Evolutionary conservation across 805 yeast species (phyloP), one percentile per base, ranked within the genome.

Genomic region (Ogataea paraovalis): DNA sequence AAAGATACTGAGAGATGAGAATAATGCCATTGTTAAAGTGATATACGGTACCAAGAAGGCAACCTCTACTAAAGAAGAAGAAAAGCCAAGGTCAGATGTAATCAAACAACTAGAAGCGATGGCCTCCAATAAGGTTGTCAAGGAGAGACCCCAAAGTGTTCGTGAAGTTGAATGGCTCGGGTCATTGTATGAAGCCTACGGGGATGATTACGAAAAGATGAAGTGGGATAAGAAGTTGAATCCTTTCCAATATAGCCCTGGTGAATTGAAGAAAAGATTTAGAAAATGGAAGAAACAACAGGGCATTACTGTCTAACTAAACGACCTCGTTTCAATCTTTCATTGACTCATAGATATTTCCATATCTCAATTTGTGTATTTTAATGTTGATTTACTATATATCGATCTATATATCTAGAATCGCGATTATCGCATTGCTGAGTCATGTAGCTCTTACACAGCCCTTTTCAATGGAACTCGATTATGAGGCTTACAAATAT

Each of bases 171-270:
- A 76, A 30, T 89, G 96, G 96, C 65, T 87, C 38, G 67, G 64
- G 41, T 67, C 66, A 21, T 71, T 94, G 36, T 75, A 82, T 50
- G 79, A 78, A 19, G 89, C 88, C 64, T 82, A 94, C 61, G 97
- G 97, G 16, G 95, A 89, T 55, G 85, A 94, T 64, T 90, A 82
- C 63, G 83, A 77, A 41, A 87, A 83, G 58, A 94, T 94, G 99
- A 85, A 81, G 64, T 86, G 96, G 87, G 99, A 94, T 66, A 79
- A 78, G 67, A 86, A 86, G 65, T 73, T 91, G 52, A 92, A 92
- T 65, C 78, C 83, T 2, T 79, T 76, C 67, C 97, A 91, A 69
- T 89, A 87, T 65, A 76, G 87, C 51, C 83, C 82, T n/a, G 95
- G 96, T 23, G 95, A 89, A 58, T 70, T 92, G 56, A 84, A 76